Evolutionary conservation across 768 basidiomycete genomes (phyloP).

Genomic region (Auriscalpium orientale): DNA sequence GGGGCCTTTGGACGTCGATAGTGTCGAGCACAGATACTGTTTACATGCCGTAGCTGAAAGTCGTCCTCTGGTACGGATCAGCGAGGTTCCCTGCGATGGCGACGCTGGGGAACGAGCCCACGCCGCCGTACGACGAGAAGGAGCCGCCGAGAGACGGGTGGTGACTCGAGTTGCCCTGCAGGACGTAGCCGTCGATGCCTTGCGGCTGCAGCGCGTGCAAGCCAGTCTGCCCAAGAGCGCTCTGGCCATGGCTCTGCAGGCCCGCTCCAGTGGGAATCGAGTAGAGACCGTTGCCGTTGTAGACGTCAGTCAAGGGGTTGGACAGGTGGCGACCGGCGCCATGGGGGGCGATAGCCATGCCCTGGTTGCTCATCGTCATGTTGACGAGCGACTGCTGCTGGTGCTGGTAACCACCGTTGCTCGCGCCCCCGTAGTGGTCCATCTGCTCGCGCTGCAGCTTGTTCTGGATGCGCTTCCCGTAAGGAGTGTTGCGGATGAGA

Average conservation of each 20-base stretch:
- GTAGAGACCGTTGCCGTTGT: constrained; percentile 56
- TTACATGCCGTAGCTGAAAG: constrained; percentile 80
- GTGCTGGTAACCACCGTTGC: constrained; percentile 34
- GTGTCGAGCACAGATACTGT: constrained; percentile 9
- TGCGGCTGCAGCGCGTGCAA: constrained; percentile 48
- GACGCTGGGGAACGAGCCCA: constrained; percentile 41
- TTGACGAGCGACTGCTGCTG: constrained; percentile 54
- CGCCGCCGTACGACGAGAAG: constrained; percentile 53
- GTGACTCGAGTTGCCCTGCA: constrained; percentile 66
- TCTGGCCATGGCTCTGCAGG: constrained; percentile 50
- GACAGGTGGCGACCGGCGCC: constrained; percentile 46
- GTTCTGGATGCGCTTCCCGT: constrained; percentile 98
- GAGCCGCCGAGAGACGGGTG: constrained; percentile 51
- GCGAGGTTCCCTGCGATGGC: constrained; percentile 45
- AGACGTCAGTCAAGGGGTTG: constrained; percentile 57
- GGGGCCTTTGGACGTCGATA: constrained; percentile 4
- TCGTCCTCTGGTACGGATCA: constrained; percentile 71
- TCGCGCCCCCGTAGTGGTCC: constrained; percentile 45
- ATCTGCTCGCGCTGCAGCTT: constrained; percentile 93
- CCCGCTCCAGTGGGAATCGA: constrained; percentile 45
- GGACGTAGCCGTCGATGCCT: constrained; percentile 74
- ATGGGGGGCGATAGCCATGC: constrained; percentile 34
- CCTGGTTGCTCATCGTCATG: constrained; percentile 50
- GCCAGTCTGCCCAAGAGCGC: constrained; percentile 26
- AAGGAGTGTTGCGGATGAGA: constrained; percentile 97